These are phyloP conservation scores for Microdochium trichocladiopsis DNA, from an alignment of 2,329 filamentous ascomycete species.

Conservation along the genomic window DNA sequence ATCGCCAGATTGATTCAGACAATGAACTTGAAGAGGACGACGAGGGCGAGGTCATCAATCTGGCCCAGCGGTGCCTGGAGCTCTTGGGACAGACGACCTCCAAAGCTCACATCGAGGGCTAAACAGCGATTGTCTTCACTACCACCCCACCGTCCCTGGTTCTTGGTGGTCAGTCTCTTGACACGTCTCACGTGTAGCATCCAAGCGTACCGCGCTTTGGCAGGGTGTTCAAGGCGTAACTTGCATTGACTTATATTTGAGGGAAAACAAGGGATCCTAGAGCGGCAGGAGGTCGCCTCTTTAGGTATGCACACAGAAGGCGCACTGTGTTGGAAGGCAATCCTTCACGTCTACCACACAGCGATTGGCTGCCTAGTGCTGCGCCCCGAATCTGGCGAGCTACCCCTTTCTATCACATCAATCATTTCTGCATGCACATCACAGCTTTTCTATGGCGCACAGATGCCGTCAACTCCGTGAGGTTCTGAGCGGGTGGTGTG, in stretches of 20 bases:
- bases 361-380: too few species aligned
- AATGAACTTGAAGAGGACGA: conserved; percentile 84
- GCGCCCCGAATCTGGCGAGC: too few species aligned
- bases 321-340: too few species aligned
- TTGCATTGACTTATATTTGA: conserved; percentile 23
- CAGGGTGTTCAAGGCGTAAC: conserved; percentile 37
- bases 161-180: conserved; percentile 11
- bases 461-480: too few species aligned
- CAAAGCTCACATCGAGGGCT: conserved; percentile 79
- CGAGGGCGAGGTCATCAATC: conserved; percentile 84
- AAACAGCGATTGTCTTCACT: conserved; percentile 9
- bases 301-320: conserved; percentile 12
- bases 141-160: background rate
- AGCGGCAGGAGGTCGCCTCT: conserved; percentile 2
- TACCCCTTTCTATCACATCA: too few species aligned
- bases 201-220: conserved; percentile 26
- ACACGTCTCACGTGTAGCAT: conserved; percentile 14
- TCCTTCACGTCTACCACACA: too few species aligned
- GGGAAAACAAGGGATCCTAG: conserved; percentile 11
- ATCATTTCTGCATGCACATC: too few species aligned
- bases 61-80: conserved; percentile 86
- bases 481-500: too few species aligned
- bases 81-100: conserved; percentile 69
- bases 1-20: conserved; percentile 80
- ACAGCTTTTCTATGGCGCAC: too few species aligned